Percentiles rank a stretch among this genome's conserved stretches.
phyloP scores from a whole-genome alignment of 192 early-diverging fungal genomes.

The Podochytrium sp. region DNA sequence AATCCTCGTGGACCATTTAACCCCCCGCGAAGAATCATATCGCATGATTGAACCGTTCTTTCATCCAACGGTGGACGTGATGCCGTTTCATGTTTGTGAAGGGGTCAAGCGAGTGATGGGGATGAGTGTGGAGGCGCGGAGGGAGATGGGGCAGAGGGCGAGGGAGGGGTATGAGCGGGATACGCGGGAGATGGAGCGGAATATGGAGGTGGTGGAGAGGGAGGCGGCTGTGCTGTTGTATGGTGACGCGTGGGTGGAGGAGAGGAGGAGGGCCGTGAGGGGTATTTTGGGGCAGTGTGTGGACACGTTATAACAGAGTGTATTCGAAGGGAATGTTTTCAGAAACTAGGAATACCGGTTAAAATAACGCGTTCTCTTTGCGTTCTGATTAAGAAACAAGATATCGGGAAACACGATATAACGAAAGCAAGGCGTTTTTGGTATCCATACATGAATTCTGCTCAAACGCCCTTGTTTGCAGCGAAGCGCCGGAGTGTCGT shows the following conservation, averaged over 20 bases:
- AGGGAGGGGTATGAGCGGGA: constrained; percentile 16
- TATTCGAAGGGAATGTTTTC: no score
- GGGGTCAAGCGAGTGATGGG: background rate
- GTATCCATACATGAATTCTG: no score
- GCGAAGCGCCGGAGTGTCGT: no score
- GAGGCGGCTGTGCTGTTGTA: background rate
- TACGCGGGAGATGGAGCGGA: background rate
- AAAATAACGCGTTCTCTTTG: no score
- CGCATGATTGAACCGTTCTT: background rate
- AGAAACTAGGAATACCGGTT: no score
- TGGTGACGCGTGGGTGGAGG: background rate
- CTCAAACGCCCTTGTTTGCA: no score
- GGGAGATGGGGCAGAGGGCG: constrained; percentile 5
- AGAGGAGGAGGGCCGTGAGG: no score
- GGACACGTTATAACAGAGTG: no score
- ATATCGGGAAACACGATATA: no score
- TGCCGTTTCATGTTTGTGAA: background rate
- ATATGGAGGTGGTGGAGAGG: background rate
- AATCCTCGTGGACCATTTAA: background rate
- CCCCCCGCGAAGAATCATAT: background rate
- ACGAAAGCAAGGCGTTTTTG: no score
- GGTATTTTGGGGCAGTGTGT: no score
- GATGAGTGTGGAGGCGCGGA: background rate
- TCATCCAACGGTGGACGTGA: background rate
- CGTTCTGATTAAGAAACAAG: no score